Percentiles rank a stretch among this genome's conserved stretches.
phyloP scores from a whole-genome alignment of 2,329 filamentous ascomycete genomes.

The Aspergillus pseudoglaucus region DNA sequence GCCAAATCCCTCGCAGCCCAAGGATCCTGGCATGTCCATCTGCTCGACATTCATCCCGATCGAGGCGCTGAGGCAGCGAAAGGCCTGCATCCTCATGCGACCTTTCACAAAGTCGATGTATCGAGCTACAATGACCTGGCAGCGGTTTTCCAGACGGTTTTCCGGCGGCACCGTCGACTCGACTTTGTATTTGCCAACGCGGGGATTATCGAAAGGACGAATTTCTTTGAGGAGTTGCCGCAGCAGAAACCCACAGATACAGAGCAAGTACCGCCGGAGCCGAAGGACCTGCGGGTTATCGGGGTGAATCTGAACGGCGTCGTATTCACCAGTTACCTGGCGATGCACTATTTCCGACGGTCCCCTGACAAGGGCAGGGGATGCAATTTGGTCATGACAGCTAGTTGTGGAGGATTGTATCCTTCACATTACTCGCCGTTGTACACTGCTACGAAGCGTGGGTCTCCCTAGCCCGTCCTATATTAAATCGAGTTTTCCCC shows the following conservation, averaged over 20 bases:
- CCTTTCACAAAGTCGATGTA: conserved; percentile 28
- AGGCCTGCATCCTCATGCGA: conserved; percentile 21
- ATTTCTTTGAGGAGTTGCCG: conserved; percentile 31
- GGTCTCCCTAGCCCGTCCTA: conserved; percentile 1
- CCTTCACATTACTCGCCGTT: conserved; percentile 27
- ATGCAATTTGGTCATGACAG: conserved; percentile 28
- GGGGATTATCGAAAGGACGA: conserved; percentile 38
- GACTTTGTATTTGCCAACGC: conserved; percentile 48
- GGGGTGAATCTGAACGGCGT: conserved; percentile 39
- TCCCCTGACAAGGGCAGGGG: conserved; percentile 14
- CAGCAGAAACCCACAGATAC: conserved; percentile 3
- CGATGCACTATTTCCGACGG: conserved; percentile 36
- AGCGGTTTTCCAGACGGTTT: conserved; percentile 33
- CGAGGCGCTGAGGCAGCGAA: conserved; percentile 24
- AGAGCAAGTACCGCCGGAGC: conserved; percentile 9
- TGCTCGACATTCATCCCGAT: conserved; percentile 36
- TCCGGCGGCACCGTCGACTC: conserved; percentile 28
- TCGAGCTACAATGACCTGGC: conserved; percentile 29
- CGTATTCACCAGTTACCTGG: conserved; percentile 36
- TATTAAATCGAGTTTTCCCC: neutral
- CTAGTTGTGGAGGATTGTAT: conserved; percentile 34
- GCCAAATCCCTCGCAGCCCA: conserved; percentile 34
- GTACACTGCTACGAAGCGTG: conserved; percentile 34
- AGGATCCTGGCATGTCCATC: conserved; percentile 36
- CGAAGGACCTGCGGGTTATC: conserved; percentile 27